These are phyloP conservation scores for Colletotrichum camelliae DNA, from an alignment of 2,329 filamentous ascomycete species.

Conservation along the genomic window DNA sequence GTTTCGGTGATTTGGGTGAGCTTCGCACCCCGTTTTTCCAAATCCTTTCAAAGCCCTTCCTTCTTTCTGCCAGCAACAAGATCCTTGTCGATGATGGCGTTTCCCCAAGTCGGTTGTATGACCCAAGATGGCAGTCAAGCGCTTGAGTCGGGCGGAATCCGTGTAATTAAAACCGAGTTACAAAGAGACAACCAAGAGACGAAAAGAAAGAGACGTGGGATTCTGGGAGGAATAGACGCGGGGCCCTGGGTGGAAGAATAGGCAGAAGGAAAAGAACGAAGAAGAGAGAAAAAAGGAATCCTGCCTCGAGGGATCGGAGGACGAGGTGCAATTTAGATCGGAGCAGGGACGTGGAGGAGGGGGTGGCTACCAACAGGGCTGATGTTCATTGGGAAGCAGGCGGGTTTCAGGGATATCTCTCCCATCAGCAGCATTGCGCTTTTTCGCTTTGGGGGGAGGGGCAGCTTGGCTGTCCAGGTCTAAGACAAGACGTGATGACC, in stretches of 20 bases:
- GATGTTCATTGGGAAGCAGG: constrained; percentile 12
- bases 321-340: constrained; percentile 21
- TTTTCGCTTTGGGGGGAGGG: background rate
- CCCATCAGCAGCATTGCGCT: constrained; percentile 9
- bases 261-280: background rate
- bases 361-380: background rate
- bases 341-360: constrained; percentile 3
- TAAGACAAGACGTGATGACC: background rate
- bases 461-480: background rate
- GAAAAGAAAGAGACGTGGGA: background rate
- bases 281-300: background rate
- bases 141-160: background rate
- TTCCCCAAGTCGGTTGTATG: background rate
- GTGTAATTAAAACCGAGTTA: background rate
- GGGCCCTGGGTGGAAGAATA: background rate
- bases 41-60: background rate
- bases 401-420: constrained; percentile 9
- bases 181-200: background rate
- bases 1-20: background rate
- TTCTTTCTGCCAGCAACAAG: background rate
- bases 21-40: background rate
- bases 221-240: background rate
- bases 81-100: background rate
- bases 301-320: background rate
- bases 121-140: background rate